A percentile compares a stretch with the other conserved stretches of the same genome.
Conservation (phyloP, 208 protist genomes). For the Kentomonas sorsogonicus region DNA sequence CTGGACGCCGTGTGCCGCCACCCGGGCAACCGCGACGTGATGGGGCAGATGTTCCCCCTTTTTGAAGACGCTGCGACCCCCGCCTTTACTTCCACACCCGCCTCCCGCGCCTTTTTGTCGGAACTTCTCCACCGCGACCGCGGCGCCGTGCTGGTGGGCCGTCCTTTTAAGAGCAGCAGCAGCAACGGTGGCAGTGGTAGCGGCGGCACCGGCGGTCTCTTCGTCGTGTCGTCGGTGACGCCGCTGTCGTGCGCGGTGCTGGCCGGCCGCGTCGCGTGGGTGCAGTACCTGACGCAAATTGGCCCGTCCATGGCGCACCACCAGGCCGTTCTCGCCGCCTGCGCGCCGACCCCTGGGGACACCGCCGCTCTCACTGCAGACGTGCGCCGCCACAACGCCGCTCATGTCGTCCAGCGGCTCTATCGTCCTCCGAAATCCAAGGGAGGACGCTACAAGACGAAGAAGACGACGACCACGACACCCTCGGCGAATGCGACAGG, state of each 20-base stretch:
- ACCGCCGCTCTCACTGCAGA: too few relatives aligned
- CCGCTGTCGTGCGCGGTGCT: constrained; percentile 56
- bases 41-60: constrained; percentile 34
- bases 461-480: constrained; percentile 21
- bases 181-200: background rate
- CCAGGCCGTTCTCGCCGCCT: constrained; percentile 32
- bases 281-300: constrained; percentile 47
- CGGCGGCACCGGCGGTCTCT: constrained; percentile 17
- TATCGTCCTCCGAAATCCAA: too few relatives aligned
- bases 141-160: background rate
- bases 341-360: constrained; percentile 1
- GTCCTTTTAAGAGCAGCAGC: background rate
- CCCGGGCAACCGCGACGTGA: constrained; percentile 26
- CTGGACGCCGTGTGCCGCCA: constrained; percentile 36
- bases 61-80: constrained; percentile 12
- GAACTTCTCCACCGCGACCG: background rate
- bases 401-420: constrained; percentile 13
- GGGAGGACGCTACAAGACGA: too few relatives aligned
- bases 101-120: background rate
- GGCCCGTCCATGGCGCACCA: constrained; percentile 41
- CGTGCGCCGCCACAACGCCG: background rate
- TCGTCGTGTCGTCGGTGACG: constrained; percentile 43
- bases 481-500: too few relatives aligned
- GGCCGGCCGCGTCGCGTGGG: constrained; percentile 56
- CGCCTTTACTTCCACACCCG: background rate